These are phyloP conservation scores for Linnemannia elongata DNA, from an alignment of 192 early-diverging fungal genomes.

Conservation along the genomic window DNA sequence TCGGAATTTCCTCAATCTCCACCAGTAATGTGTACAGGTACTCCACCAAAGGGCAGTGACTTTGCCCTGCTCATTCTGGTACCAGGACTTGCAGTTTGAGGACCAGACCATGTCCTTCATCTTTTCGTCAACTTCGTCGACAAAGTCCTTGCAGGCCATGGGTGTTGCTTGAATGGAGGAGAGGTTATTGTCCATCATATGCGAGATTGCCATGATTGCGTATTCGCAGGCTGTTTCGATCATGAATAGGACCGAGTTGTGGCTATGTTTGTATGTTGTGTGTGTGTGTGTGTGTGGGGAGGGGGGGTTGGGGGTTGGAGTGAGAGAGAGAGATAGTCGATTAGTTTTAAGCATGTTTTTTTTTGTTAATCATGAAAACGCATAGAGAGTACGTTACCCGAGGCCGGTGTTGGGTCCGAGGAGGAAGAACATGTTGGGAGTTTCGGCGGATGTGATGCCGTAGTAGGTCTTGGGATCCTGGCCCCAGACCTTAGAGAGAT, in stretches of 20 bases:
- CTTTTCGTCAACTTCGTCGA: constrained; percentile 37
- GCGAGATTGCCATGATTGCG: constrained; percentile 37
- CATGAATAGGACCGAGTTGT: constrained; percentile 59
- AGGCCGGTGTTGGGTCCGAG: constrained; percentile 60
- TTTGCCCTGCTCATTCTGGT: constrained; percentile 46
- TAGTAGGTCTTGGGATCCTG: constrained; percentile 51
- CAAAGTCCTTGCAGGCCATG: constrained; percentile 29
- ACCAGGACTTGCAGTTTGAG: constrained; percentile 64
- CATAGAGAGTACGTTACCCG: constrained; percentile 3
- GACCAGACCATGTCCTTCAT: constrained; percentile 58
- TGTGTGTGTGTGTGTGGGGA: neutral
- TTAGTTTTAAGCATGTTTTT: neutral
- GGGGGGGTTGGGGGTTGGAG: neutral
- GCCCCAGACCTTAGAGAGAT: constrained; percentile 36
- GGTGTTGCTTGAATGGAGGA: constrained; percentile 34
- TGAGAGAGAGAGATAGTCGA: too few relatives aligned
- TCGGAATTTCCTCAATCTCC: constrained; percentile 2
- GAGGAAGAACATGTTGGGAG: constrained; percentile 64
- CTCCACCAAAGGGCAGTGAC: constrained; percentile 26
- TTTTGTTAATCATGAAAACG: neutral
- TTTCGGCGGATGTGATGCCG: constrained; percentile 52
- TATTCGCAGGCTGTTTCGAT: constrained; percentile 61
- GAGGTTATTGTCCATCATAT: constrained; percentile 44
- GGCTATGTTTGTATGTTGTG: constrained; percentile 6
- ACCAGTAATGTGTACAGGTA: constrained; percentile 17